These are phyloP conservation scores for Russula emetica DNA, from an alignment of 768 basidiomycete species.

Conservation along the genomic window DNA sequence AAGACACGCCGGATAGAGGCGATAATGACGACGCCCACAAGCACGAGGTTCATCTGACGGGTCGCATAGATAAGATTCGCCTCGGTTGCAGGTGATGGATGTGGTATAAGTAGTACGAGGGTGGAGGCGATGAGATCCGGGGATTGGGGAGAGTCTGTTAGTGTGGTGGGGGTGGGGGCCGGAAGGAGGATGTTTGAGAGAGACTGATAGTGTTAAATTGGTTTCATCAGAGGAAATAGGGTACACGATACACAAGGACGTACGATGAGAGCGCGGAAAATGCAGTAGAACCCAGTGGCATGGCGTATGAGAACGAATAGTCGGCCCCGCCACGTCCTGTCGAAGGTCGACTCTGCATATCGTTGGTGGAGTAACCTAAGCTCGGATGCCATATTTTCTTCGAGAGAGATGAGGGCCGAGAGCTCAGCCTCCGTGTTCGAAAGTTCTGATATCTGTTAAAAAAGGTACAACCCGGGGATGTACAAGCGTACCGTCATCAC, in stretches of 20 bases:
- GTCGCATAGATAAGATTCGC: conserved; percentile 43
- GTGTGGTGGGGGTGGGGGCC: conserved; percentile 23
- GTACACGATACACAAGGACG: neutral
- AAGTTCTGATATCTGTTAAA: conserved; percentile 27
- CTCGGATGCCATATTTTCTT: conserved; percentile 23
- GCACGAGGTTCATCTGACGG: conserved; percentile 55
- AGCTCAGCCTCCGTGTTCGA: conserved; percentile 22
- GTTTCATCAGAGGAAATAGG: neutral
- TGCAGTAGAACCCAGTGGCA: conserved; percentile 25
- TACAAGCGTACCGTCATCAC: conserved; percentile 36
- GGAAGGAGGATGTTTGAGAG: conserved; percentile 49
- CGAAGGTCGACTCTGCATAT: conserved; percentile 14
- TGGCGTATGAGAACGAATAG: conserved; percentile 24
- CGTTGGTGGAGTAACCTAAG: conserved; percentile 20
- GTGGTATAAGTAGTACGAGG: conserved; percentile 39
- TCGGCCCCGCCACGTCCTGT: conserved; percentile 22
- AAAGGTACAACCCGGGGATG: neutral
- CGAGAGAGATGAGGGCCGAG: conserved; percentile 21
- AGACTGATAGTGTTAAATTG: conserved; percentile 37
- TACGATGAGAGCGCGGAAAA: conserved; percentile 39
- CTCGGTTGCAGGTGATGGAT: conserved; percentile 15
- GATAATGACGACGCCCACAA: conserved; percentile 75
- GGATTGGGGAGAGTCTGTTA: conserved; percentile 34
- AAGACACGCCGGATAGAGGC: conserved; percentile 69
- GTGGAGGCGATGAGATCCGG: conserved; percentile 43